A percentile compares a stretch with the other conserved stretches of the same genome.
Conservation (phyloP, 805 yeast species). For the Metschnikowia henanensis region DNA sequence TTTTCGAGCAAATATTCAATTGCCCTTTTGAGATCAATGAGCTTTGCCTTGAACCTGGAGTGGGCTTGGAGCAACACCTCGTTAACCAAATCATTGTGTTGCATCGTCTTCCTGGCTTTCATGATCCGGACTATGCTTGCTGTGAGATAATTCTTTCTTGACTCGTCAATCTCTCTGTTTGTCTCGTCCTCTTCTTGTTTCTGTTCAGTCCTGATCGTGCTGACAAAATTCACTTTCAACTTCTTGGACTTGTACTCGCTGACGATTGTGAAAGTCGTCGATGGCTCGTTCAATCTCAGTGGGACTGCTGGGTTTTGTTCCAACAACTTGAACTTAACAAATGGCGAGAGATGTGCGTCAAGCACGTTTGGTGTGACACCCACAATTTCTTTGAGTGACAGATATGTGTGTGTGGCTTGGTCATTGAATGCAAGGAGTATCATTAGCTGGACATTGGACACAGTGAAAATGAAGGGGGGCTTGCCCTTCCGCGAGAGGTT, state of each 20-base stretch:
- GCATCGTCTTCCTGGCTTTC: constrained; percentile 85
- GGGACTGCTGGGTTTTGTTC: constrained; percentile 63
- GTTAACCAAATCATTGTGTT: constrained; percentile 77
- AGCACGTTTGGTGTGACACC: constrained; percentile 65
- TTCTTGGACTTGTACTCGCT: constrained; percentile 84
- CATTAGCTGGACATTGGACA: constrained; percentile 84
- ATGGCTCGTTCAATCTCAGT: constrained; percentile 44
- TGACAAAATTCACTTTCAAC: constrained; percentile 76
- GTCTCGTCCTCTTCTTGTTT: constrained; percentile 73
- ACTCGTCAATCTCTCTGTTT: constrained; percentile 80
- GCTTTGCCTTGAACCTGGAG: constrained; percentile 79
- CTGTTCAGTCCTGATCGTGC: constrained; percentile 57
- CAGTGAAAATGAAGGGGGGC: constrained; percentile 78
- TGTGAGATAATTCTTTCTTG: constrained; percentile 79
- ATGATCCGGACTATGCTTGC: constrained; percentile 95
- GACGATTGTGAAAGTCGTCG: constrained; percentile 67
- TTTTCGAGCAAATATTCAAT: constrained; percentile 83
- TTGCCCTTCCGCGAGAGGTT: constrained; percentile 78
- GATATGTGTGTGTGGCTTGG: constrained; percentile 55
- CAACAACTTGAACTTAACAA: constrained; percentile 75
- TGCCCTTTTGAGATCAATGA: constrained; percentile 83
- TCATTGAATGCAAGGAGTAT: constrained; percentile 84
- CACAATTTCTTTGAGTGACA: constrained; percentile 63
- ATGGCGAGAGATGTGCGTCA: constrained; percentile 75
- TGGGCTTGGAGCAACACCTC: constrained; percentile 88